Conservation (phyloP, 2,329 filamentous ascomycete species). For the Pyrenochaeta sp. region DNA sequence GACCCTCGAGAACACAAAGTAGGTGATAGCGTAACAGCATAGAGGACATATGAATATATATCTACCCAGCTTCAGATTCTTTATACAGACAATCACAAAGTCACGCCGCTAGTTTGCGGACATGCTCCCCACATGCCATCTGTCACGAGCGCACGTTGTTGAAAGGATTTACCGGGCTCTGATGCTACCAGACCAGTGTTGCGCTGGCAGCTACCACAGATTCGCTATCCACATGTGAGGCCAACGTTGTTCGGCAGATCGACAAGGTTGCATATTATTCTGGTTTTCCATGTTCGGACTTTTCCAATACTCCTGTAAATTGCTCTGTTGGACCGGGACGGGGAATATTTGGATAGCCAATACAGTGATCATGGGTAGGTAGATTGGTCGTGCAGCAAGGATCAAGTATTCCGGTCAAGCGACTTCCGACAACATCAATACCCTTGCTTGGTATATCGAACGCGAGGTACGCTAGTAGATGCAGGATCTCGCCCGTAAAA, state of each 20-base stretch:
- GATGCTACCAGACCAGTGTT: conserved; percentile 4
- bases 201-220: not conserved
- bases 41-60: too few species aligned
- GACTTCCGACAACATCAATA: not conserved
- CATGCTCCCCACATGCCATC: not conserved
- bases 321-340: conserved; percentile 2
- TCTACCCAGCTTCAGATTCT: too few species aligned
- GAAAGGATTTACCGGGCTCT: not conserved
- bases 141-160: not conserved
- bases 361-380: conserved; percentile 7
- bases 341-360: conserved; percentile 4
- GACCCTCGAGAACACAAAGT: not conserved
- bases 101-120: not conserved
- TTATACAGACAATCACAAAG: too few species aligned
- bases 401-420: not conserved
- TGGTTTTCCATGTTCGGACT: conserved; percentile 12
- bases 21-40: not conserved
- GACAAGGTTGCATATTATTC: conserved; percentile 1
- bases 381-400: conserved; percentile 5
- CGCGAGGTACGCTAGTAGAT: too few species aligned
- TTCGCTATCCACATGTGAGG: not conserved
- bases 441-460: not conserved
- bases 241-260: conserved; percentile 11
- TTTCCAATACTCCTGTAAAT: conserved; percentile 23
- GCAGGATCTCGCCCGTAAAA: too few species aligned